phyloP scores from a whole-genome alignment of 2,329 filamentous ascomycete genomes.

The Phyllosticta citriasiana region DNA sequence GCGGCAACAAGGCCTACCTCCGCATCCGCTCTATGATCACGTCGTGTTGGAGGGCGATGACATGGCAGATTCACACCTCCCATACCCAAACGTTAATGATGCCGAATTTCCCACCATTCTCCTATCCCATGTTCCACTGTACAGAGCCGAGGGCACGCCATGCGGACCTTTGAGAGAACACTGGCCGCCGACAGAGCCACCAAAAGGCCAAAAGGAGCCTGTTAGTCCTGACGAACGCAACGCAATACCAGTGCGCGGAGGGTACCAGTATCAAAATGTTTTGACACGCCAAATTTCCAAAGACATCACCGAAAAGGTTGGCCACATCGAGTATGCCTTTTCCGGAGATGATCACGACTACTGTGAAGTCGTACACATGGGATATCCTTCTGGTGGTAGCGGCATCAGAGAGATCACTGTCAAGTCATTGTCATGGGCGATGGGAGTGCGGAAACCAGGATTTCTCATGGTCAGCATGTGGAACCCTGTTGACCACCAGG shows the following conservation, averaged over 20 bases:
- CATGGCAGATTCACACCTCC: constrained; percentile 21
- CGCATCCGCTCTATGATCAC: constrained; percentile 48
- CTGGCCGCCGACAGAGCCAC: constrained; percentile 59
- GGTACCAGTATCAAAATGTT: constrained; percentile 97
- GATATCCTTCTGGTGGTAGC: constrained; percentile 49
- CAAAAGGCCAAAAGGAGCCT: constrained; percentile 47
- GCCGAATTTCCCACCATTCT: constrained; percentile 74
- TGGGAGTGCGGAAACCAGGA: constrained; percentile 82
- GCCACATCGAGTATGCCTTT: constrained; percentile 77
- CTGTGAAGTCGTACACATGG: constrained; percentile 75
- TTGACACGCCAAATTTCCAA: constrained; percentile 67
- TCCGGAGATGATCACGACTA: constrained; percentile 98
- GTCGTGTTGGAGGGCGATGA: constrained; percentile 48
- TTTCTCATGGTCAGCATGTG: constrained; percentile 84
- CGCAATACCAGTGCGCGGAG: constrained; percentile 63
- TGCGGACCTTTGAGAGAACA: constrained; percentile 82
- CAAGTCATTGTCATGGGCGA: constrained; percentile 90
- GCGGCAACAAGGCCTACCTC: constrained; percentile 50
- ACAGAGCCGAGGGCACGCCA: constrained; percentile 68
- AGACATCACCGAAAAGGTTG: constrained; percentile 65
- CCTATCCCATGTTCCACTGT: constrained; percentile 84
- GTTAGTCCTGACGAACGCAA: constrained; percentile 57
- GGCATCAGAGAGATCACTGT: constrained; percentile 73
- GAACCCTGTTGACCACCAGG: constrained; percentile 65
- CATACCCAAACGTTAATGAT: constrained; percentile 32